A percentile compares a stretch with the other conserved stretches of the same genome.
Evolutionary conservation across 768 basidiomycete genomes (phyloP).

Genomic region (Leccinum imitatum): DNA sequence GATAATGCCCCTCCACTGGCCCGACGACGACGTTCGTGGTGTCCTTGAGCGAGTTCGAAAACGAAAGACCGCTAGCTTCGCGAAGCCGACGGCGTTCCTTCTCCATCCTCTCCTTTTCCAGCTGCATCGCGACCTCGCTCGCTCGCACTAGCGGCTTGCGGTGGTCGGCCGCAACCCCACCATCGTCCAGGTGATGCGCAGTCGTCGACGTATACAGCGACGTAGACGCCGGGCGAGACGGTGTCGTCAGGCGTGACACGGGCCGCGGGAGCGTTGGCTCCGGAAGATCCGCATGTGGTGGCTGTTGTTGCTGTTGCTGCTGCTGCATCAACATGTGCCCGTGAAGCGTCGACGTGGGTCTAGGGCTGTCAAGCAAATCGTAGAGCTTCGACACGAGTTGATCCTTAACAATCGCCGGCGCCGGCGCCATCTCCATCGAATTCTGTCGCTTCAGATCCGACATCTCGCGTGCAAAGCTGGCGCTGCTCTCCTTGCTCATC

Average conservation of each 20-base stretch:
- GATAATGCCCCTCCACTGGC: conserved; percentile 17
- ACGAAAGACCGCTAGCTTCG: conserved; percentile 9
- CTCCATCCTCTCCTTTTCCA: conserved; percentile 47
- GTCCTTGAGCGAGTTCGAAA: conserved; percentile 28
- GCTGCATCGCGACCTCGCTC: conserved; percentile 51
- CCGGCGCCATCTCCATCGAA: conserved; percentile 16
- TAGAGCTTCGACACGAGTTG: conserved; percentile 42
- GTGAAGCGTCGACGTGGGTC: conserved; percentile 41
- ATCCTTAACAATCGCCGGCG: conserved; percentile 17
- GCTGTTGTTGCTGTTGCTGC: background rate
- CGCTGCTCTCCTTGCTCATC: conserved; percentile 8
- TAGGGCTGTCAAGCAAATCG: conserved; percentile 46
- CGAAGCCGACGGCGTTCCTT: conserved; percentile 31
- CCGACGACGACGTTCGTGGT: conserved; percentile 24
- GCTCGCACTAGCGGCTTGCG: conserved; percentile 43
- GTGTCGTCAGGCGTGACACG: conserved; percentile 19
- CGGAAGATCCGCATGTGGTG: conserved; percentile 28
- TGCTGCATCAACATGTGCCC: conserved; percentile 26
- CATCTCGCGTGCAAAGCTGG: conserved; percentile 20
- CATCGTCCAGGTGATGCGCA: conserved; percentile 16
- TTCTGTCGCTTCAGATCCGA: conserved; percentile 24
- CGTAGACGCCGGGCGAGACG: conserved; percentile 25
- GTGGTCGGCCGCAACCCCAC: conserved; percentile 10
- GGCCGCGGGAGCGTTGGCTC: conserved; percentile 26
- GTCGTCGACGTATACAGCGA: conserved; percentile 18